Conservation (phyloP, 2,329 filamentous ascomycete genomes). For the Colletotrichum sp. region DNA sequence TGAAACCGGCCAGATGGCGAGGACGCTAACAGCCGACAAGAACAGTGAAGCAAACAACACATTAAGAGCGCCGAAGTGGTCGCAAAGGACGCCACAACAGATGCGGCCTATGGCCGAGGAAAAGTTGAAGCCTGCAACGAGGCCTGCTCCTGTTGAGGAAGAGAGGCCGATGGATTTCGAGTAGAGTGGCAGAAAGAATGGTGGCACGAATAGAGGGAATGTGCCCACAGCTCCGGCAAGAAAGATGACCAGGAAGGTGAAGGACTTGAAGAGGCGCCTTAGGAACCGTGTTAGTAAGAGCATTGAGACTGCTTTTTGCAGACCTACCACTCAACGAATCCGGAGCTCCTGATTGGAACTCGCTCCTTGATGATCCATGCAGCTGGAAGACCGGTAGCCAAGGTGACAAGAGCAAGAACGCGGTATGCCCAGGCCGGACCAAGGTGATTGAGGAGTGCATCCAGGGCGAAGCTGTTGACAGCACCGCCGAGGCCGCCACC, state of each 20-base stretch:
- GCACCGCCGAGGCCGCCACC: conserved; percentile 63
- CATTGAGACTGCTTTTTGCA: background rate
- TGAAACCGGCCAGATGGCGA: conserved; percentile 66
- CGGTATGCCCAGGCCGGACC: conserved; percentile 58
- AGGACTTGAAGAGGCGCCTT: conserved; percentile 57
- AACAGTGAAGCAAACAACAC: conserved; percentile 55
- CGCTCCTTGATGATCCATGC: conserved; percentile 59
- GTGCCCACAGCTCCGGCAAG: conserved; percentile 59
- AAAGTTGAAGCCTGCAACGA: conserved; percentile 67
- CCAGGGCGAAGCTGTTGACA: conserved; percentile 53
- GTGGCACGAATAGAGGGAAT: conserved; percentile 65
- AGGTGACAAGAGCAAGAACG: conserved; percentile 55
- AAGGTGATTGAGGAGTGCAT: conserved; percentile 50
- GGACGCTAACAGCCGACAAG: conserved; percentile 61
- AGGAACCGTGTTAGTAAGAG: background rate
- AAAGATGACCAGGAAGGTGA: conserved; percentile 58
- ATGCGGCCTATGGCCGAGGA: conserved; percentile 64
- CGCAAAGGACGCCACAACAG: conserved; percentile 56
- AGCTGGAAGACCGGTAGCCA: conserved; percentile 60
- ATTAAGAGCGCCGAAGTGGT: conserved; percentile 61
- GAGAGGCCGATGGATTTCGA: conserved; percentile 58
- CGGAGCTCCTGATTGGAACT: conserved; percentile 37
- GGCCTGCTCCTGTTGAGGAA: conserved; percentile 56
- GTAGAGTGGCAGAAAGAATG: conserved; percentile 66
- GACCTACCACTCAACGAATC: conserved; percentile 55